These are phyloP conservation scores for Artemisia annua DNA, from an alignment of 129 eudicot species.

Conservation along the genomic window DNA sequence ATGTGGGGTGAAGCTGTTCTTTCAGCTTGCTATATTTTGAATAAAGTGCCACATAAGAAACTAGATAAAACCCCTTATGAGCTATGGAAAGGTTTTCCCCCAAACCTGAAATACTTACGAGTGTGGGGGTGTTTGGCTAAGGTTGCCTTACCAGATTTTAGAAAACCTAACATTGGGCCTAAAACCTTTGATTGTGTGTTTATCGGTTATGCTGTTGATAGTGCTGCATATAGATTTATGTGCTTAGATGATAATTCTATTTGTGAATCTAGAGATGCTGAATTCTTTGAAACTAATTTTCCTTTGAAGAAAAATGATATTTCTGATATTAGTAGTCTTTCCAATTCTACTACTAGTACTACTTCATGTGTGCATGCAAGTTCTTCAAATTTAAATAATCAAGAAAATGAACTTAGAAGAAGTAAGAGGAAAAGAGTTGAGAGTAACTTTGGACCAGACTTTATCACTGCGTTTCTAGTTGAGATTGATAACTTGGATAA, in stretches of 20 bases:
- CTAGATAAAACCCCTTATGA: not conserved
- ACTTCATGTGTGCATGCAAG: too few relatives aligned
- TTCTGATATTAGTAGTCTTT: not conserved
- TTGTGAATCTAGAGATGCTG: not conserved
- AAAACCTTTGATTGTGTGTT: not conserved
- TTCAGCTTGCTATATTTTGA: not conserved
- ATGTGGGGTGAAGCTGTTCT: constrained; percentile 3
- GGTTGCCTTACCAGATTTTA: not conserved
- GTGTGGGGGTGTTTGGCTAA: not conserved
- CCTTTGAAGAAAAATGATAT: not conserved
- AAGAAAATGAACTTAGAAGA: too few relatives aligned
- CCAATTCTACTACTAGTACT: not conserved
- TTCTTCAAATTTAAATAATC: too few relatives aligned
- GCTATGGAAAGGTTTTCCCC: not conserved
- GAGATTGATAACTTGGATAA: too few relatives aligned
- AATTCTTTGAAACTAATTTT: not conserved
- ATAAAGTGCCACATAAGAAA: not conserved
- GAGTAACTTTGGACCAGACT: too few relatives aligned
- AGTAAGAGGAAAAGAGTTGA: too few relatives aligned
- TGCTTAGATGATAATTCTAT: not conserved
- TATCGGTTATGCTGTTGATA: constrained; percentile 1
- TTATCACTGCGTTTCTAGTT: too few relatives aligned
- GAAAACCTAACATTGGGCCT: not conserved
- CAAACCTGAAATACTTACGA: not conserved
- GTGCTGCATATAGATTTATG: not conserved